Percentiles rank a stretch among this genome's conserved stretches.
Evolutionary conservation across 78 protist genomes (phyloP).

Genomic region (slime mould (Dictyostelium discoideum)): dicty_2.7 NC_007088.5:8028001-8028500

Average conservation of each 20-base stretch:
- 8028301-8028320: slow-evolving; percentile 58
- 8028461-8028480: slow-evolving; percentile 83
- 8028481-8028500: slow-evolving; percentile 43
- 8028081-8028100: slow-evolving; percentile 69
- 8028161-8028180: slow-evolving; percentile 17
- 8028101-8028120: slow-evolving; percentile 77
- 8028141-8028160: slow-evolving; percentile 8
- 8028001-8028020: not conserved
- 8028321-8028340: slow-evolving; percentile 56
- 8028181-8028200: slow-evolving; percentile 58
- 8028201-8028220: slow-evolving; percentile 67
- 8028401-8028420: slow-evolving; percentile 61
- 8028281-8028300: slow-evolving; percentile 66
- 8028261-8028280: slow-evolving; percentile 67
- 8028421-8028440: slow-evolving; percentile 63
- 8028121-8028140: slow-evolving; percentile 51
- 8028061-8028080: slow-evolving; percentile 26
- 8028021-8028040: no score
- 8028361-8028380: slow-evolving; percentile 41
- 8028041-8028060: no score
- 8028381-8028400: slow-evolving; percentile 74
- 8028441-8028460: slow-evolving; percentile 63
- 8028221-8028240: slow-evolving; percentile 70
- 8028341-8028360: slow-evolving; percentile 72
- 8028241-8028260: slow-evolving; percentile 64